Base-by-base conservation (phyloP, 2,329 filamentous ascomycete genomes). In the Colletotrichum orbiculare region DNA sequence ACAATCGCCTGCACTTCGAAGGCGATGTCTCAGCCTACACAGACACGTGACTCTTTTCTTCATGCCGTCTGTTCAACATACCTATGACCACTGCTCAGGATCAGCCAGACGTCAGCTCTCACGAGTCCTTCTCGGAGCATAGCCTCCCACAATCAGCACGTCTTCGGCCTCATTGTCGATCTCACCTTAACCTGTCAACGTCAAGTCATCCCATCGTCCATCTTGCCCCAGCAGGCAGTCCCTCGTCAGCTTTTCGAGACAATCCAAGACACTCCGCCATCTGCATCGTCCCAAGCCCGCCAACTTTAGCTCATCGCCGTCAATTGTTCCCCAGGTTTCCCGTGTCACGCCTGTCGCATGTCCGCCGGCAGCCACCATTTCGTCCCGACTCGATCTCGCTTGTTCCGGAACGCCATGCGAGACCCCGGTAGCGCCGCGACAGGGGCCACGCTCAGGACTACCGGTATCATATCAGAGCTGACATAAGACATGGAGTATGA, bases 361-460 rank as follows among this genome's bases (percentile, higher is more conserved):
- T 42, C 43, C 43, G 49, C 45, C 25, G 25, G 42, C 46, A 34
- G 34, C 46, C 17, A 35, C 33, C 45, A 38, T 50, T 8, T 56
- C 57, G 15, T 65, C 57, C 58, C 50, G 61, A 61, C 37, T 64
- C 42, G 11, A 43, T 54, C n/a, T 37, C 13, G 9, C 39, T 47
- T 8, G 12, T 48, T 53, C 12, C 15, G n/a, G 39, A 38, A 15
- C 49, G 25, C 43, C 49, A 60, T 49, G 56, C 49, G 43, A 64
- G 61, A 50, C 61, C 49, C 49, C 38, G n/a, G 61, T 47, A 13
- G 10, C 1, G 2, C 2, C 10, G 11, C 7, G 60, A 49, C 45
- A 17, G 39, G 46, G 25, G 25, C 25, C 25, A 25, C 4, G 25
- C 25, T 1, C 25, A 25, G 1, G 25, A 25, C 25, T 25, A 25